Conservation (phyloP, 768 basidiomycete species). For the Suillus occidentalis region DNA sequence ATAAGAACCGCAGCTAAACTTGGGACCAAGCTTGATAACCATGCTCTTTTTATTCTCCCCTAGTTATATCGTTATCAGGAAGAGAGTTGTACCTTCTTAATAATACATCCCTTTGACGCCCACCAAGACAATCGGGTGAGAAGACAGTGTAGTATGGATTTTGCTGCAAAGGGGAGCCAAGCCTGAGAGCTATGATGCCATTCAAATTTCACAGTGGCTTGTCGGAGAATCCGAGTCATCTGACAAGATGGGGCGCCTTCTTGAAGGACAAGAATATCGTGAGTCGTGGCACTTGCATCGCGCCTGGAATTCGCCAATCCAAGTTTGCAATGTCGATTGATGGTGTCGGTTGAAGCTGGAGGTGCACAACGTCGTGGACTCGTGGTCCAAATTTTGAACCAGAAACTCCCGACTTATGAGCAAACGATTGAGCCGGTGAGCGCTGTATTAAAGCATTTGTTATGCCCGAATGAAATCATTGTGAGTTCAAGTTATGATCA, state of each 20-base stretch:
- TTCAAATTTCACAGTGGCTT: background rate
- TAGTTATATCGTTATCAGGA: too few species aligned
- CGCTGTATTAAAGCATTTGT: too few species aligned
- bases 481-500: too few species aligned
- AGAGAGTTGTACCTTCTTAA: background rate
- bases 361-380: too few species aligned
- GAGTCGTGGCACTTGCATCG: background rate
- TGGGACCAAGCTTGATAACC: background rate
- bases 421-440: too few species aligned
- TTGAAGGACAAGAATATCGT: background rate
- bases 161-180: background rate
- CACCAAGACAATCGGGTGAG: background rate
- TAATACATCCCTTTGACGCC: background rate
- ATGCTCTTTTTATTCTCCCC: too few species aligned
- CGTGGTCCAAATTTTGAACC: too few species aligned
- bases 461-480: too few species aligned
- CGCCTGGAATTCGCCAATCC: background rate
- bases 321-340: too few species aligned
- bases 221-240: background rate
- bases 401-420: too few species aligned
- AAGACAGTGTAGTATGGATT: background rate
- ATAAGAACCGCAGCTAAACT: background rate
- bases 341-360: too few species aligned
- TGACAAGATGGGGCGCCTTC: background rate
- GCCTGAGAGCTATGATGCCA: background rate